Conservation (phyloP, 2,329 filamentous ascomycete genomes). For the Xylariomycetidae sp. region DNA sequence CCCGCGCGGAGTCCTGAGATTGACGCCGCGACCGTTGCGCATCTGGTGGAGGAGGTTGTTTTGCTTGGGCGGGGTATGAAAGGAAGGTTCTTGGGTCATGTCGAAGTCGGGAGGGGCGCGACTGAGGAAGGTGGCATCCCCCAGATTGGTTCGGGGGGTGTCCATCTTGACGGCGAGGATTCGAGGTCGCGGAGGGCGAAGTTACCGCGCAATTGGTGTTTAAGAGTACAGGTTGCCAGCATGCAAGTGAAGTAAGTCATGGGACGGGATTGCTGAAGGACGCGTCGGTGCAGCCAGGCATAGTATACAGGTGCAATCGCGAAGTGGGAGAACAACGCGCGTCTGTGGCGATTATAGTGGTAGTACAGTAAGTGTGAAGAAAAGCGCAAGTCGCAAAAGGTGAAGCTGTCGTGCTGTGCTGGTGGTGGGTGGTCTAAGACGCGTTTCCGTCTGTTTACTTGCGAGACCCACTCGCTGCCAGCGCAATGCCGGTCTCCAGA, state of each 20-base stretch:
- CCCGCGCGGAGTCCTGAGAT: constrained; percentile 67
- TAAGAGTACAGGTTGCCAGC: constrained; percentile 2
- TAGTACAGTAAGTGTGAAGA: too few species aligned
- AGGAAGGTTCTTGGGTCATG: constrained; percentile 81
- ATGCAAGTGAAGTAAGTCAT: not conserved
- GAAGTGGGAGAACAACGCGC: too few species aligned
- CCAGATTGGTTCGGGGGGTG: constrained; percentile 78
- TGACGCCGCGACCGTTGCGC: constrained; percentile 57
- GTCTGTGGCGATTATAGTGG: too few species aligned
- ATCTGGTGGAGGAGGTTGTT: constrained; percentile 72
- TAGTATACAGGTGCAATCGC: too few species aligned
- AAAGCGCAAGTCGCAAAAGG: too few species aligned
- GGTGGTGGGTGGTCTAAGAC: too few species aligned
- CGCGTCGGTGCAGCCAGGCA: too few species aligned
- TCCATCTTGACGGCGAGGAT: constrained; percentile 45
- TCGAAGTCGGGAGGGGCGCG: constrained; percentile 65
- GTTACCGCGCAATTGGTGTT: constrained; percentile 10
- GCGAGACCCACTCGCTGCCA: too few species aligned
- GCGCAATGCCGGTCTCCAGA: too few species aligned
- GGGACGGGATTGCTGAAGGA: too few species aligned
- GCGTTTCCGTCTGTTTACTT: constrained; percentile 1
- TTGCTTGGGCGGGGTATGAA: constrained; percentile 72
- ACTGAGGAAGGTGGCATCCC: constrained; percentile 76
- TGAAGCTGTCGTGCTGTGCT: too few species aligned
- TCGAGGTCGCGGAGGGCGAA: constrained; percentile 2